Base-by-base conservation (phyloP, 306 rosid species). In the Medicago lupulina region DNA sequence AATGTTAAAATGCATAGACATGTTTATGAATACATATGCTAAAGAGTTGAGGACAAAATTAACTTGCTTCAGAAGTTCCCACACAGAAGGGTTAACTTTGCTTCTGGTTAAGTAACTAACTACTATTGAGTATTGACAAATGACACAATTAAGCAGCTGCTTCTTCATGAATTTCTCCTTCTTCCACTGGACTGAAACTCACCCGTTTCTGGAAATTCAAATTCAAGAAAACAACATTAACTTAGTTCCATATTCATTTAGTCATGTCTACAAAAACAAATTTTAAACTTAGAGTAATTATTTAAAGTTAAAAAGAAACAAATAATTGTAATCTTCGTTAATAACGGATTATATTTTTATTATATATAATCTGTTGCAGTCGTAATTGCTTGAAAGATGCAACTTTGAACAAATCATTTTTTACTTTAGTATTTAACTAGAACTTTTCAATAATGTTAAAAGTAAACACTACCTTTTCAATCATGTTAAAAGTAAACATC, bases 131-230 rank as follows among this genome's bases (percentile, higher is more conserved):
- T 66, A 66, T 66, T 57, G 41, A 73, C 73, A 5, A 61, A 18
- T 46, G 66, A 25, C 3, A 57, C 70, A 15, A 76, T 25, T 23
- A 53, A 55, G 73, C 53, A 9, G 49, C 39, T 54, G 11, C 66
- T 49, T 73, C 88, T 53, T 79, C 80, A 17, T 41, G 68, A 60
- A 76, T 86, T 66, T 82, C 87, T 25, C 76, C 87, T 39, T 82
- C 79, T 67, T 87, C 84, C 23, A 67, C 74, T 5, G 90, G 84
- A 0, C 80, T 70, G 78, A 89, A 89, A 76, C 84, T 86, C 74
- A 89, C 95, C 21, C 83, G 83, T 76, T 89, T 89, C 95, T 89
- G 91, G 80, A 85, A 76, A 81, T 39, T 74, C 53, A 40, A 14
- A 23, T 54, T 57, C 65, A 64, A 64, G 3, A n/a, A 49, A 40